Evolutionary conservation across 768 basidiomycete genomes (phyloP).

Genomic region (Auricularia sp.): DNA sequence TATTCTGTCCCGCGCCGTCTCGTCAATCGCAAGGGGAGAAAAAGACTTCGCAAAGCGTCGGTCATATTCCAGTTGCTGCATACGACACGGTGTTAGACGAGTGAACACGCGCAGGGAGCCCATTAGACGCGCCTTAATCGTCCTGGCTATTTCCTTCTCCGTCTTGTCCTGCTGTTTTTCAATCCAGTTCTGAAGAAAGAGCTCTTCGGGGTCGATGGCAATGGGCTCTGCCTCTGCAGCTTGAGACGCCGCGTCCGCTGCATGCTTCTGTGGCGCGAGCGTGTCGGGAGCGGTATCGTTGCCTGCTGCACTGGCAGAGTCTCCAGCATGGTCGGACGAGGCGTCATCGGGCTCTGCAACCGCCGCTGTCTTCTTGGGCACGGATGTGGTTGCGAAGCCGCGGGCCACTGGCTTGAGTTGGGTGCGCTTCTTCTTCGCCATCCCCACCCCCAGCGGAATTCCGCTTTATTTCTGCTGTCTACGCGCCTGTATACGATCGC

Average conservation of each 20-base stretch:
- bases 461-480: background rate
- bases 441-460: constrained; percentile 17
- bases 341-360: constrained; percentile 9
- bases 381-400: constrained; percentile 73
- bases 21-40: constrained; percentile 53
- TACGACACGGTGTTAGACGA: background rate
- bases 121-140: constrained; percentile 48
- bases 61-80: constrained; percentile 73
- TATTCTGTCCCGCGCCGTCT: constrained; percentile 46
- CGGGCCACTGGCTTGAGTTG: constrained; percentile 65
- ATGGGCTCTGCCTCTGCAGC: constrained; percentile 13
- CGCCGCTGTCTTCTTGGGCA: constrained; percentile 56
- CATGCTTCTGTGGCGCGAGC: constrained; percentile 15
- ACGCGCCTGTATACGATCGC: background rate
- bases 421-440: constrained; percentile 83
- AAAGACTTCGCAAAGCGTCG: constrained; percentile 59
- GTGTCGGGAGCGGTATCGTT: constrained; percentile 4
- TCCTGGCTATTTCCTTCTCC: constrained; percentile 70
- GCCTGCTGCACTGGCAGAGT: constrained; percentile 1
- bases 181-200: constrained; percentile 56
- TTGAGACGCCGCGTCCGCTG: constrained; percentile 24
- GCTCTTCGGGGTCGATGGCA: constrained; percentile 17
- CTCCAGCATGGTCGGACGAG: background rate
- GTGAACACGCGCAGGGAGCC: background rate
- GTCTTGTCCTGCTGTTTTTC: constrained; percentile 81